phyloP scores from a whole-genome alignment of 495 filamentous ascomycete genomes.

The Terfezia boudieri region DNA sequence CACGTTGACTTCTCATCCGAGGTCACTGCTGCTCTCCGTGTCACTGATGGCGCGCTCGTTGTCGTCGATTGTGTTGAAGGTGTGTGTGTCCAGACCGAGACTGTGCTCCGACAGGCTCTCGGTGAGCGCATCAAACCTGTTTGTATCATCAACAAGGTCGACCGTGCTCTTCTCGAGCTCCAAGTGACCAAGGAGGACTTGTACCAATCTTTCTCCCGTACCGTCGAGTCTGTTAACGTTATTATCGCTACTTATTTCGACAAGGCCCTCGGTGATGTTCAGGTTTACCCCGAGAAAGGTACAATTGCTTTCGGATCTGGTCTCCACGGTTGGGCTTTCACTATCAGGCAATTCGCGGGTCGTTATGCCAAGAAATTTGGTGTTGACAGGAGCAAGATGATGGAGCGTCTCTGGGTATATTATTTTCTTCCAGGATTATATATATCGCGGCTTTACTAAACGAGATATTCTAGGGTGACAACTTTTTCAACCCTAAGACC shows the following conservation, averaged over 20 bases:
- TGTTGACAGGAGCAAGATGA: conserved; percentile 99
- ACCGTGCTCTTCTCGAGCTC: conserved; percentile 94
- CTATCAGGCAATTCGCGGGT: conserved; percentile 88
- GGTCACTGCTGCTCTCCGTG: conserved; percentile 97
- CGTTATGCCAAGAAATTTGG: conserved; percentile 99
- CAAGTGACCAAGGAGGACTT: conserved; percentile 97
- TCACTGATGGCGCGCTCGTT: conserved; percentile 97
- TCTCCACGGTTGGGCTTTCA: conserved; percentile 99
- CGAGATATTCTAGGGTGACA: conserved; percentile 48
- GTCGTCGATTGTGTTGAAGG: conserved; percentile 99
- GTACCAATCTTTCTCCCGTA: conserved; percentile 98
- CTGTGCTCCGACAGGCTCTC: conserved; percentile 94
- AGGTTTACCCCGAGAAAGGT: conserved; percentile 89
- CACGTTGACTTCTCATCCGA: conserved; percentile 99
- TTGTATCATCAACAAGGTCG: conserved; percentile 99
- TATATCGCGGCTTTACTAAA: too few relatives aligned
- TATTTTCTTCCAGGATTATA: background rate
- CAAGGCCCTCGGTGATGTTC: conserved; percentile 88
- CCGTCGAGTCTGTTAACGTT: conserved; percentile 99
- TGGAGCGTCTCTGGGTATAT: conserved; percentile 94
- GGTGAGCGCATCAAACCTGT: conserved; percentile 99
- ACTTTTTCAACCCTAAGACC: conserved; percentile 97
- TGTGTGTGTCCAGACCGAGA: conserved; percentile 99
- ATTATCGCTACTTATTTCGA: conserved; percentile 98
- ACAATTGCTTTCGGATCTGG: conserved; percentile 98